Evolutionary conservation across 768 basidiomycete genomes (phyloP), one percentile per base, ranked within the genome.

Genomic region (Leccinellum rugosiceps): DNA sequence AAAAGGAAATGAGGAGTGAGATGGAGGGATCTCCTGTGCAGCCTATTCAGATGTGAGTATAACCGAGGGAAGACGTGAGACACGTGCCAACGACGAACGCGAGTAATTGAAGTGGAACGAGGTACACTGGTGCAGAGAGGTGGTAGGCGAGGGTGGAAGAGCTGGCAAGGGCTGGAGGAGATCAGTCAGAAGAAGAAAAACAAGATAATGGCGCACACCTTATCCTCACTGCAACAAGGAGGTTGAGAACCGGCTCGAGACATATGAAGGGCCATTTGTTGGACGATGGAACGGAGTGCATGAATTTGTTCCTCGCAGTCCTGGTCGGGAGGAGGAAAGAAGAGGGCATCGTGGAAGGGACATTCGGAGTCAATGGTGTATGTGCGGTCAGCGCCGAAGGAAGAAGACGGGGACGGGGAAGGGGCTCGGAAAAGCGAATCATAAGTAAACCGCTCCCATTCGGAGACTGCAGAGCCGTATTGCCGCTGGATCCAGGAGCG

Each of bases 401-500:
- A 72, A 23, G 71, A 72, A 0, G 71, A 72, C 0, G 69, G 70
- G 0, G 67, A 71, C 0, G 71, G 70, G 0, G 70, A 71, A 3
- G 71, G 64, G 0, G 64, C 38, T 10, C 58, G 64, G 1, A 58
- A 56, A 3, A 53, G 48, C 0, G 57, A 15, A 15, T 47, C n/a
- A 28, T 7, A 21, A 11, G 32, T 41, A 6, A 17, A 10, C 11
- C 31, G 19, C 31, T 34, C 31, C 3, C 60, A 62, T n/a, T 72
- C 71, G 1, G 71, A 64, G 25, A 72, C 58, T 17, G 62, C 72
- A 63, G 70, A 73, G 62, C 73, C 72, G 41, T 72, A 72, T 19
- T 72, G 71, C 25, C 72, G 72, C 30, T 72, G 68, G 23, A 72
- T 72, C 72, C 72, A 72, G 1, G 71, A 72, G 30, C 73, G 68